These are phyloP conservation scores for Pseudonectria foliicola DNA, from an alignment of 2,329 filamentous ascomycete genomes.

Conservation along the genomic window DNA sequence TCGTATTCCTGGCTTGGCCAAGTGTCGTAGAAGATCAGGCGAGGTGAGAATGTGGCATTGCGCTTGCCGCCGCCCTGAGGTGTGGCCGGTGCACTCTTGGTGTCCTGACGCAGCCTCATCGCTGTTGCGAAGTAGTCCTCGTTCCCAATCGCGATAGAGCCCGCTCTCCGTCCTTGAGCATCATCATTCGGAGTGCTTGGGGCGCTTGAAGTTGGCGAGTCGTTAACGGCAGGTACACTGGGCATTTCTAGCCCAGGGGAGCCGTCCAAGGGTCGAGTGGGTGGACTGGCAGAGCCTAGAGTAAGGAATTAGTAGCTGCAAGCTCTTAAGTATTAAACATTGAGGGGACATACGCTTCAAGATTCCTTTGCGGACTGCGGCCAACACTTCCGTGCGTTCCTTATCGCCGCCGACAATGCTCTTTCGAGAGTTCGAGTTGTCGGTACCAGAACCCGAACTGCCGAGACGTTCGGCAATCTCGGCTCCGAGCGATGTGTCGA, in stretches of 20 bases:
- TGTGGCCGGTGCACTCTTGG: slow-evolving; percentile 73
- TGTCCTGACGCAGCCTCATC: slow-evolving; percentile 65
- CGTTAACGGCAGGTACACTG: slow-evolving; percentile 55
- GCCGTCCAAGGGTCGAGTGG: slow-evolving; percentile 54
- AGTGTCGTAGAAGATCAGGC: slow-evolving; percentile 91
- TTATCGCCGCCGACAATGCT: slow-evolving; percentile 87
- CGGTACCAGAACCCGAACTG: slow-evolving; percentile 51
- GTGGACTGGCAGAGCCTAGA: slow-evolving; percentile 61
- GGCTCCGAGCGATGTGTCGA: slow-evolving; percentile 54
- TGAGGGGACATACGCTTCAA: slow-evolving; percentile 64
- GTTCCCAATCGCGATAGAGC: slow-evolving; percentile 66
- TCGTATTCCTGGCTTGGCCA: slow-evolving; percentile 97
- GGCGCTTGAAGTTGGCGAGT: slow-evolving; percentile 77
- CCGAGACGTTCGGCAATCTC: slow-evolving; percentile 44
- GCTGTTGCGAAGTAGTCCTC: slow-evolving; percentile 87
- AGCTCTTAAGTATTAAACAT: background rate
- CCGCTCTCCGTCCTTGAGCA: slow-evolving; percentile 53
- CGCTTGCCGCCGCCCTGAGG: slow-evolving; percentile 60
- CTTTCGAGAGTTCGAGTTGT: slow-evolving; percentile 61
- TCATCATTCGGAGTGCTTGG: slow-evolving; percentile 86
- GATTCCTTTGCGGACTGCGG: slow-evolving; percentile 91
- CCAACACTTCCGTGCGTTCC: slow-evolving; percentile 85
- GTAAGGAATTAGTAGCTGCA: slow-evolving; percentile 16
- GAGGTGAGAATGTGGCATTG: slow-evolving; percentile 74
- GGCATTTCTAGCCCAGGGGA: slow-evolving; percentile 50